phyloP scores from a whole-genome alignment of 2,329 filamentous ascomycete genomes.

The Colletotrichum graminicola region DNA sequence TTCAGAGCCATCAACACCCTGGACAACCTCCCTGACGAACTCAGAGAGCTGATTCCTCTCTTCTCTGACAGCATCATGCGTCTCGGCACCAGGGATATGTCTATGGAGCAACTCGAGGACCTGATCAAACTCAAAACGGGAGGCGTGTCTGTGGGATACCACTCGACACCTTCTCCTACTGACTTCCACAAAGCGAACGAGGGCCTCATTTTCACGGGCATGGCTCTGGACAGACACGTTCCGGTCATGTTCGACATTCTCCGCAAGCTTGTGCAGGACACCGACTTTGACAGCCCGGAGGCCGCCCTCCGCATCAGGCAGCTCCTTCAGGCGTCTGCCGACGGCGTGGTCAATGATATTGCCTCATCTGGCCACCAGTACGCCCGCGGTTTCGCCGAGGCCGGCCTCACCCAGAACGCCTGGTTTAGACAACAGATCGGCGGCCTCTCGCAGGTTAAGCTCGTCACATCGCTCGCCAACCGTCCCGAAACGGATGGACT shows the following conservation, averaged over 20 bases:
- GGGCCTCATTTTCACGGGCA: constrained; percentile 86
- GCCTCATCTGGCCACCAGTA: constrained; percentile 91
- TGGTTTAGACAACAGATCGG: constrained; percentile 85
- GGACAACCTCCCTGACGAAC: constrained; percentile 83
- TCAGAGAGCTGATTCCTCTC: constrained; percentile 86
- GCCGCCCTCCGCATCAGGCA: constrained; percentile 87
- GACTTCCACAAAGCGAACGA: constrained; percentile 80
- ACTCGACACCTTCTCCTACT: constrained; percentile 82
- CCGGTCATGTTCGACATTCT: constrained; percentile 92
- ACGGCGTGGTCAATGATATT: constrained; percentile 91
- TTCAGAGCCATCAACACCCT: constrained; percentile 90
- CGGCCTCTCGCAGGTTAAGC: constrained; percentile 90
- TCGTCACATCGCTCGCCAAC: constrained; percentile 82
- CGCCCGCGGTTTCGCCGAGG: constrained; percentile 85
- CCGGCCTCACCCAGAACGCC: constrained; percentile 78
- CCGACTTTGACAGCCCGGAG: constrained; percentile 87
- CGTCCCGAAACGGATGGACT: constrained; percentile 77
- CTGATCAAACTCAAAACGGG: constrained; percentile 96
- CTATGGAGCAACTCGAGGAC: constrained; percentile 96
- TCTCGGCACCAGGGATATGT: constrained; percentile 86
- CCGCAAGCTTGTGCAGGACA: constrained; percentile 83
- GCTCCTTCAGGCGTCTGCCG: constrained; percentile 86
- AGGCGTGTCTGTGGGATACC: constrained; percentile 86
- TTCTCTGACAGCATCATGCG: constrained; percentile 96
- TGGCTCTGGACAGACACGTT: constrained; percentile 89